phyloP scores from a whole-genome alignment of 108 stramenopile genomes.

The Cyclotella cryptica region DNA sequence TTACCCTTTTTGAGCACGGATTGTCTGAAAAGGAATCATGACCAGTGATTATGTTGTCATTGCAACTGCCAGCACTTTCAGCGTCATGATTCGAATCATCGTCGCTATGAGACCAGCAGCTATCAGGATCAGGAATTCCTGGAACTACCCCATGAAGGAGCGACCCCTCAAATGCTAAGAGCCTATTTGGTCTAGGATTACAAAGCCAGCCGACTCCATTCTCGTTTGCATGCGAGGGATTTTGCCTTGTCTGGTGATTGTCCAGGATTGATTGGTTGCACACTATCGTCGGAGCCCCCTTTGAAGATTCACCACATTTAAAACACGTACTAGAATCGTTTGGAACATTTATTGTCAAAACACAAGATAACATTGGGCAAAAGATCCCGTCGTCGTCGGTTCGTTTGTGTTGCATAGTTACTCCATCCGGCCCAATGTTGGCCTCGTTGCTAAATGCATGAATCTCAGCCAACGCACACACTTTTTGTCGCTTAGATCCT shows the following conservation, averaged over 20 bases:
- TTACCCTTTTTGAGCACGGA: conserved; percentile 36
- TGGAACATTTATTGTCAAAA: conserved; percentile 47
- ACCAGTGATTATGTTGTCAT: neutral
- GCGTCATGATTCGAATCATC: conserved; percentile 22
- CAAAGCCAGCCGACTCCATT: conserved; percentile 55
- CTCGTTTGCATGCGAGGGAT: neutral
- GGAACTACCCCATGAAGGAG: conserved; percentile 70
- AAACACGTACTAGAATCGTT: conserved; percentile 17
- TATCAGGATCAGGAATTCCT: conserved; percentile 41
- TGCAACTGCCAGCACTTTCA: neutral
- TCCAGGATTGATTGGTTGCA: conserved; percentile 46
- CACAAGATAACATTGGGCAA: conserved; percentile 51
- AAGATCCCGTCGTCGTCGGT: conserved; percentile 10
- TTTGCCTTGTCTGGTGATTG: neutral
- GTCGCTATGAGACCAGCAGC: neutral
- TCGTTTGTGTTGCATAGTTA: neutral
- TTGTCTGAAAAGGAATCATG: neutral
- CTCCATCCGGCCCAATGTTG: neutral
- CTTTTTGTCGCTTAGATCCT: conserved; percentile 21
- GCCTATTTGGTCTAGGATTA: conserved; percentile 44
- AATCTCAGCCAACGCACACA: neutral
- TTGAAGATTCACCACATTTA: conserved; percentile 13
- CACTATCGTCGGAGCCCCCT: conserved; percentile 49
- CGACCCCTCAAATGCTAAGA: conserved; percentile 61
- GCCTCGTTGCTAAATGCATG: neutral